Percentiles rank a stretch among this genome's conserved stretches.
These are phyloP conservation scores for Mrakia blollopis DNA, from an alignment of 768 basidiomycete species.

Conservation along the genomic window DNA sequence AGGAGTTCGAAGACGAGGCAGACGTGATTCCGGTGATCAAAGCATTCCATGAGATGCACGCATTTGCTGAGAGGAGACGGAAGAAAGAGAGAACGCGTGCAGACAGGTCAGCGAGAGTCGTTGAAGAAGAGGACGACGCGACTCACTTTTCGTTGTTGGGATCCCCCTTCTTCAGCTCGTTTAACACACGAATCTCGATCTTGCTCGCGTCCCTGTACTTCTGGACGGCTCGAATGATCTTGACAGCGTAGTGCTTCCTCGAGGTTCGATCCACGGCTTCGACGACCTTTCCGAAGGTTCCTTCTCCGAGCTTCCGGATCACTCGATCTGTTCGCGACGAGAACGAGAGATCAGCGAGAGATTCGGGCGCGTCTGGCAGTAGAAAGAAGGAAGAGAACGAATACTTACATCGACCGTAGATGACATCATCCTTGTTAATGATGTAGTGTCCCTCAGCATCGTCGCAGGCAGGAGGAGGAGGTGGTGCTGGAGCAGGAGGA, in stretches of 20 bases:
- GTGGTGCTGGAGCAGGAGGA: slow-evolving; percentile 18
- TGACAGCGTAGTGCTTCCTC: slow-evolving; percentile 81
- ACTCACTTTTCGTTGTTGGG: slow-evolving; percentile 81
- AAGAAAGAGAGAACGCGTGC: not conserved
- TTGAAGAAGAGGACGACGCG: not conserved
- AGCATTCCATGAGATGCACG: slow-evolving; percentile 88
- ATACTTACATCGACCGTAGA: slow-evolving; percentile 70
- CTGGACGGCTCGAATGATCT: slow-evolving; percentile 96
- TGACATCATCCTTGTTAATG: slow-evolving; percentile 82
- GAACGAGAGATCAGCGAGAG: slow-evolving; percentile 67
- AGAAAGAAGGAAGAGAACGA: not conserved
- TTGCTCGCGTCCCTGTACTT: slow-evolving; percentile 99
- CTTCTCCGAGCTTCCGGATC: slow-evolving; percentile 84
- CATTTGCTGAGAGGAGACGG: slow-evolving; percentile 66
- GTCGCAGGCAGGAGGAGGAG: slow-evolving; percentile 64
- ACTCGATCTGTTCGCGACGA: slow-evolving; percentile 67
- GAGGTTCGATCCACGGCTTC: slow-evolving; percentile 77
- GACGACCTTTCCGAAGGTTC: slow-evolving; percentile 98
- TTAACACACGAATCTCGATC: slow-evolving; percentile 92
- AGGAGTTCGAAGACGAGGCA: slow-evolving; percentile 93
- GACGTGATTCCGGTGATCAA: slow-evolving; percentile 96
- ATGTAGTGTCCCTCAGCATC: slow-evolving; percentile 99
- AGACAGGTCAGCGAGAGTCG: not conserved
- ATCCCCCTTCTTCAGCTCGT: slow-evolving; percentile 83
- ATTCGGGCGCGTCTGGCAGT: slow-evolving; percentile 70